A percentile compares a stretch with the other conserved stretches of the same genome.
These are phyloP conservation scores for Xylogone sp. DNA, from an alignment of 2,329 filamentous ascomycete genomes.

Conservation along the genomic window DNA sequence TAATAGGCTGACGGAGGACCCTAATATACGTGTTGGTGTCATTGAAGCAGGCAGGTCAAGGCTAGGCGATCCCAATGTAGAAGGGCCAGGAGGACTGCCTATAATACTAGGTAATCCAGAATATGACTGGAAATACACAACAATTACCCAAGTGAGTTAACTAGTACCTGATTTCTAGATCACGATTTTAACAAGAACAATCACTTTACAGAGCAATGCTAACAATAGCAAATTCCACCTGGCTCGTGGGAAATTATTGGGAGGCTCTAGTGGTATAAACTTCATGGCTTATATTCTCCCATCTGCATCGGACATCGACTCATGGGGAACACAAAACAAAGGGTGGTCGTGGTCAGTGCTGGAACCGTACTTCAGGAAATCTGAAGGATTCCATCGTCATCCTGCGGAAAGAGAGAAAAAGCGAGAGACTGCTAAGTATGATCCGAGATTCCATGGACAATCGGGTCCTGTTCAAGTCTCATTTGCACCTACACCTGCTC, in stretches of 20 bases:
- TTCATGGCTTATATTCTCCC: conserved; percentile 23
- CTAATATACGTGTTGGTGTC: conserved; percentile 31
- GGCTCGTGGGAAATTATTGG: conserved; percentile 29
- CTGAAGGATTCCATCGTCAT: conserved; percentile 11
- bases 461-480: conserved; percentile 10
- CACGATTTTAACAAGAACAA: no score
- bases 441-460: conserved; percentile 5
- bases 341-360: conserved; percentile 35
- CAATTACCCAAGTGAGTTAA: conserved; percentile 28
- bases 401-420: not conserved
- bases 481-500: conserved; percentile 14
- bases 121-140: conserved; percentile 33
- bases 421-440: not conserved
- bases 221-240: no score
- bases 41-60: conserved; percentile 35
- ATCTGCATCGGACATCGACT: conserved; percentile 27
- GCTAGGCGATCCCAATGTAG: conserved; percentile 27
- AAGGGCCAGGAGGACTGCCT: conserved; percentile 28
- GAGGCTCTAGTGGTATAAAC: conserved; percentile 32
- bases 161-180: no score
- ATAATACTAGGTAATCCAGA: conserved; percentile 27
- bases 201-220: no score
- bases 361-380: conserved; percentile 36
- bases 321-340: conserved; percentile 34
- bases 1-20: conserved; percentile 34